Percentiles rank a stretch among this genome's conserved stretches.
Evolutionary conservation across 139 green algal genomes (phyloP).

Genomic region (Deuterostichococcus epilithicus): DNA sequence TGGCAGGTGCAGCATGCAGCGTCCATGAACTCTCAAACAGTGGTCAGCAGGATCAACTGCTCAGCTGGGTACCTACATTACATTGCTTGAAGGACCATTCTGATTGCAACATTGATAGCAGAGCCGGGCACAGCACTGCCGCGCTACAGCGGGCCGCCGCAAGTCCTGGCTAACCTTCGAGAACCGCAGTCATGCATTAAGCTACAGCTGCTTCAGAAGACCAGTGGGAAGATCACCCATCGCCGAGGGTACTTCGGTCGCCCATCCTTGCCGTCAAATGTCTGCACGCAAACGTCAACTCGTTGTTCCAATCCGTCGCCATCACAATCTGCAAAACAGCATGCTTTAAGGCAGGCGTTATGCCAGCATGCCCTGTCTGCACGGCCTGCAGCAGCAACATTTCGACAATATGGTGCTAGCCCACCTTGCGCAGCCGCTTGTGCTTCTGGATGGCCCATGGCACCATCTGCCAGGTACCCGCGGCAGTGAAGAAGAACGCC

Average conservation of each 20-base stretch:
- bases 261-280: conserved; percentile 92
- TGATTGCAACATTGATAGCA: too few species aligned
- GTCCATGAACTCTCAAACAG: too few species aligned
- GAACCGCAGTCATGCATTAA: too few species aligned
- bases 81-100: too few species aligned
- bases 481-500: conserved; percentile 78
- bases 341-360: conserved; percentile 45
- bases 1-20: too few species aligned
- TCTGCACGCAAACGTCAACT: conserved; percentile 48
- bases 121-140: too few species aligned
- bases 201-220: conserved; percentile 63
- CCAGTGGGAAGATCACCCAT: conserved; percentile 90
- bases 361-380: too few species aligned
- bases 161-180: too few species aligned
- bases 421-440: conserved; percentile 76
- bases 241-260: conserved; percentile 81
- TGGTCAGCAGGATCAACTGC: too few species aligned
- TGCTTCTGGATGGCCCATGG: conserved; percentile 93
- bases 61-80: too few species aligned
- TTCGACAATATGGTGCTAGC: background rate
- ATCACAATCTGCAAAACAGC: background rate
- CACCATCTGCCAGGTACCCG: conserved; percentile 77
- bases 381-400: too few species aligned
- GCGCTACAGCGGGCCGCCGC: too few species aligned
- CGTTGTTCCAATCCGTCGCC: background rate